Evolutionary conservation across 306 rosid species (phyloP).

Genomic region (Neltuma alba): DNA sequence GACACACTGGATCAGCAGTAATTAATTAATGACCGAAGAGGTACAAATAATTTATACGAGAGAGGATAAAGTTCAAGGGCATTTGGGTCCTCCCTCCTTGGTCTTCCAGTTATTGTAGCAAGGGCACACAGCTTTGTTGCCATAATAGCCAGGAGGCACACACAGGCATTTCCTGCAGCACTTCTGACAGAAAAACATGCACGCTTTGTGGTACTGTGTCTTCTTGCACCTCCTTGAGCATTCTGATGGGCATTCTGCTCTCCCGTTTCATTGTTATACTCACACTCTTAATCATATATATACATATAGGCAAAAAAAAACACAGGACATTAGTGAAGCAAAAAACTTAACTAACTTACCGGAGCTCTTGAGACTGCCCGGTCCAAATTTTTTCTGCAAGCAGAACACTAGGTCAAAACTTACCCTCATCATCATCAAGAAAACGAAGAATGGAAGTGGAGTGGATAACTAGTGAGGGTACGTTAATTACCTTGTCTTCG

Average conservation of each 20-base stretch:
- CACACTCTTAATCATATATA: no score
- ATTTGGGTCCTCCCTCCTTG: conserved; percentile 39
- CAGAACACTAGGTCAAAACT: neutral
- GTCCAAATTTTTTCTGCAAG: conserved; percentile 49
- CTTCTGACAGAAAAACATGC: conserved; percentile 39
- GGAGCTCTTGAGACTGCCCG: conserved; percentile 58
- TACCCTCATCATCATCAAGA: neutral
- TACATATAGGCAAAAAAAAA: no score
- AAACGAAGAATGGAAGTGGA: neutral
- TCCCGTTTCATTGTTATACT: neutral
- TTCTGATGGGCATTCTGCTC: conserved; percentile 59
- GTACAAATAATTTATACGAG: neutral
- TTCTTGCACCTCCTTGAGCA: conserved; percentile 56
- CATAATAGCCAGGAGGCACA: conserved; percentile 70
- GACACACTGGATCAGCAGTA: no score
- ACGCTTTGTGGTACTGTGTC: conserved; percentile 45
- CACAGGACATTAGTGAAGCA: neutral
- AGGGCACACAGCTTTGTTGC: conserved; percentile 67
- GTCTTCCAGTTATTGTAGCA: conserved; percentile 84
- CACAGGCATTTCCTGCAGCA: conserved; percentile 65
- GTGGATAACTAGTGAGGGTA: neutral
- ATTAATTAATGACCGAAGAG: no score
- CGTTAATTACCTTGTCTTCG: conserved; percentile 35
- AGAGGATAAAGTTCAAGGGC: conserved; percentile 43
- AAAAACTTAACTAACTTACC: conserved; percentile 41